Evolutionary conservation across 2,329 filamentous ascomycete genomes (phyloP).

Genomic region (Fusarium sp.): DNA sequence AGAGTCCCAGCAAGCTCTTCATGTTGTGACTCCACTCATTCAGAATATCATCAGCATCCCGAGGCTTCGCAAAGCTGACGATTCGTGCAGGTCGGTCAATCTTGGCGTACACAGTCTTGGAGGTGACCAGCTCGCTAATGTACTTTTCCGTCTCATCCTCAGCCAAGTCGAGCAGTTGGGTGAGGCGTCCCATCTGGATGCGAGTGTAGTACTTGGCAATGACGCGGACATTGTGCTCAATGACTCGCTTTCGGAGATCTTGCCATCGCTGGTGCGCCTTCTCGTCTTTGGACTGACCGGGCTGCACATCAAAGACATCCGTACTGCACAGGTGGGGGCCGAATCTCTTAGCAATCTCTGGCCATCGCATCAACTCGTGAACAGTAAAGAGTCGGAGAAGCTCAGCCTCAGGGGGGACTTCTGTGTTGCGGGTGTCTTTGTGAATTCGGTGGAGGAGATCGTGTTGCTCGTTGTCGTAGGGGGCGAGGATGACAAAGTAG

Average conservation of each 20-base stretch:
- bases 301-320: conserved; percentile 84
- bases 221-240: conserved; percentile 98
- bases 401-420: conserved; percentile 83
- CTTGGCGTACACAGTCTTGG: conserved; percentile 97
- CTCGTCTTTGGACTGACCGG: conserved; percentile 75
- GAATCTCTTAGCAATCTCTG: conserved; percentile 88
- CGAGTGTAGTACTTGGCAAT: conserved; percentile 99
- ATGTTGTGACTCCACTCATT: conserved; percentile 99
- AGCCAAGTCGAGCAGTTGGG: conserved; percentile 88
- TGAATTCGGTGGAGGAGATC: conserved; percentile 95
- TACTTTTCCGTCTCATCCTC: conserved; percentile 99
- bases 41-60: conserved; percentile 93
- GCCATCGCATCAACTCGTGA: conserved; percentile 98
- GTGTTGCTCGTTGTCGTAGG: conserved; percentile 98
- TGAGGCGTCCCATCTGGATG: conserved; percentile 91
- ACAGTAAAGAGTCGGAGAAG: conserved; percentile 95
- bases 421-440: conserved; percentile 82
- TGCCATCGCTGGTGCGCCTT: conserved; percentile 91
- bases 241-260: conserved; percentile 96
- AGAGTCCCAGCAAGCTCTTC: conserved; percentile 86
- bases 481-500: conserved; percentile 96
- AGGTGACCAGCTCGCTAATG: conserved; percentile 95
- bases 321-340: conserved; percentile 88
- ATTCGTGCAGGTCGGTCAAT: conserved; percentile 94
- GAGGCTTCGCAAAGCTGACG: conserved; percentile 93